These are phyloP conservation scores for Fusarium humuli DNA, from an alignment of 2,329 filamentous ascomycete genomes.

Conservation along the genomic window DNA sequence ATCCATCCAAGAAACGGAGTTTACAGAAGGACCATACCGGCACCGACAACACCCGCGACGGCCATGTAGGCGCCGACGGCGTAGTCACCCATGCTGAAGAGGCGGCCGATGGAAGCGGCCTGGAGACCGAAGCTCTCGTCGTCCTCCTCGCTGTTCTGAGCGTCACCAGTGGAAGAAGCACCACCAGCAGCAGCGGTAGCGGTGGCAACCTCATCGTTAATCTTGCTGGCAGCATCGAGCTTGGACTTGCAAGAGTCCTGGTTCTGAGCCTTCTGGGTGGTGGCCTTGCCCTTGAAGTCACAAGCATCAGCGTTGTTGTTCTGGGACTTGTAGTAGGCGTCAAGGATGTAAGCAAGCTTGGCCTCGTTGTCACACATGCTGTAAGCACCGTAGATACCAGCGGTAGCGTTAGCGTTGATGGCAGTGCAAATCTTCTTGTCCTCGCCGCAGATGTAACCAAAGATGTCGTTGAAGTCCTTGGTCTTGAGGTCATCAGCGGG, in stretches of 20 bases:
- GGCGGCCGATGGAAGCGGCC: conserved; percentile 51
- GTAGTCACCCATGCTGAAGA: conserved; percentile 61
- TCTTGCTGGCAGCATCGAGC: conserved; percentile 72
- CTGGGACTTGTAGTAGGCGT: conserved; percentile 76
- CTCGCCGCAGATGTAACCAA: conserved; percentile 77
- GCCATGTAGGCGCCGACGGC: conserved; percentile 63
- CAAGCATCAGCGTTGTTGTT: conserved; percentile 70
- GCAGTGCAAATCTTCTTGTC: conserved; percentile 70
- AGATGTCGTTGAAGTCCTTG: conserved; percentile 74
- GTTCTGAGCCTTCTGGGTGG: conserved; percentile 61
- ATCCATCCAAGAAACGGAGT: conserved; percentile 14
- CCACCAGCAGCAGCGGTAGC: conserved; percentile 55
- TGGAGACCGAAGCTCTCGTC: conserved; percentile 54
- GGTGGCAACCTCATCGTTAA: conserved; percentile 60
- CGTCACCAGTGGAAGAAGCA: conserved; percentile 46
- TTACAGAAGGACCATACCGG: conserved; percentile 67
- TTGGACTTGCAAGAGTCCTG: conserved; percentile 67
- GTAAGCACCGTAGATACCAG: conserved; percentile 80
- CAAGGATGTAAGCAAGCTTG: conserved; percentile 79
- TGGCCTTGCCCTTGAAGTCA: conserved; percentile 76
- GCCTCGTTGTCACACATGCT: conserved; percentile 78
- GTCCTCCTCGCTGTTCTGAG: conserved; percentile 18
- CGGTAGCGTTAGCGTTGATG: conserved; percentile 74
- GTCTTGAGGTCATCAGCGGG: conserved; percentile 68
- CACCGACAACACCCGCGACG: conserved; percentile 65